phyloP scores from a whole-genome alignment of 2,329 filamentous ascomycete genomes.

The Aciculosporium take region DNA sequence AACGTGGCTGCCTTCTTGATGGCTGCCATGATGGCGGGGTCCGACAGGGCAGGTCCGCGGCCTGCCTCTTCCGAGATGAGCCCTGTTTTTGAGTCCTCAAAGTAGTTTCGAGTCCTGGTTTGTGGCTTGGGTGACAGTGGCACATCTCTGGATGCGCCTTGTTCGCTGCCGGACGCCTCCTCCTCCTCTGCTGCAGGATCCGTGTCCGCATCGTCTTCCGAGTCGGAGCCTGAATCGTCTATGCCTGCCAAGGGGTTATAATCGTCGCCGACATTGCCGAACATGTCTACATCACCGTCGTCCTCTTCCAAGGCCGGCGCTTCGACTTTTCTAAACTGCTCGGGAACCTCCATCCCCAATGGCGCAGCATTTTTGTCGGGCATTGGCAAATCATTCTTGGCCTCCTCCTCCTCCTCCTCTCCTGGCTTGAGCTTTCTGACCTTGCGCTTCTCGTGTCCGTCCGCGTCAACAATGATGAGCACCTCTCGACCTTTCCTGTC shows the following conservation, averaged over 20 bases:
- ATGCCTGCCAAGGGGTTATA: slow-evolving; percentile 53
- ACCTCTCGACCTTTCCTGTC: slow-evolving; percentile 49
- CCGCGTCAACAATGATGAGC: slow-evolving; percentile 50
- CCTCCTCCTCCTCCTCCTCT: slow-evolving; percentile 19
- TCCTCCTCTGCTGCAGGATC: not conserved
- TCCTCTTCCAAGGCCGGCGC: slow-evolving; percentile 28
- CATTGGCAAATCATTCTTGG: slow-evolving; percentile 30
- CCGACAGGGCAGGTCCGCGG: slow-evolving; percentile 42
- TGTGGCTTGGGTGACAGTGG: slow-evolving; percentile 31
- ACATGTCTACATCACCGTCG: slow-evolving; percentile 48
- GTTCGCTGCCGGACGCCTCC: slow-evolving; percentile 6
- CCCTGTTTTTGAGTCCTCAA: slow-evolving; percentile 41
- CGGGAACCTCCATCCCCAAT: slow-evolving; percentile 52
- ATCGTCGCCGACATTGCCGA: slow-evolving; percentile 50
- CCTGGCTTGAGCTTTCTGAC: slow-evolving; percentile 37
- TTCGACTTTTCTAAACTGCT: slow-evolving; percentile 36
- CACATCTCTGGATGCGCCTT: slow-evolving; percentile 21
- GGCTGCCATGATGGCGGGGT: slow-evolving; percentile 69
- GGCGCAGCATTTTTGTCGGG: slow-evolving; percentile 42
- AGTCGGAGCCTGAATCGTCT: slow-evolving; percentile 29
- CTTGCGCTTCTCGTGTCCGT: slow-evolving; percentile 52
- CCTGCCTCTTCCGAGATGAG: slow-evolving; percentile 38
- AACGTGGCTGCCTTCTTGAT: slow-evolving; percentile 71
- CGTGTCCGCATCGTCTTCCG: slow-evolving; percentile 26
- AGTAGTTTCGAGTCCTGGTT: slow-evolving; percentile 41